Conservation (phyloP, 495 filamentous ascomycete genomes). For the Aspergillus indologenus region DNA sequence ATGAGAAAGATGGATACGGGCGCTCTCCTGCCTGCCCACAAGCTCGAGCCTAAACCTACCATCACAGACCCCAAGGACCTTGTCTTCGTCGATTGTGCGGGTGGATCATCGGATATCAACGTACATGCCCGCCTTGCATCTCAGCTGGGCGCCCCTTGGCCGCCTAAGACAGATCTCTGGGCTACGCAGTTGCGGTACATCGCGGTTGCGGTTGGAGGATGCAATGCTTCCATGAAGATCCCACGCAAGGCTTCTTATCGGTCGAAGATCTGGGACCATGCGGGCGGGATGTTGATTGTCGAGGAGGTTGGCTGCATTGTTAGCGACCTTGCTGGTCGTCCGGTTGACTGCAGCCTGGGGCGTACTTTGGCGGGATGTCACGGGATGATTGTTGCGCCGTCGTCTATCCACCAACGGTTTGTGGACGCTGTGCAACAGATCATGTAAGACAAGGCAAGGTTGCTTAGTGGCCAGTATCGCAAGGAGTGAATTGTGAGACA, state of each 20-base stretch:
- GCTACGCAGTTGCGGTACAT: constrained; percentile 65
- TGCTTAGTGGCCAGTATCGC: background rate
- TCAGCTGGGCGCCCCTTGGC: constrained; percentile 45
- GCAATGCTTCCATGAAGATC: constrained; percentile 61
- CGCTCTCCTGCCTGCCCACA: constrained; percentile 33
- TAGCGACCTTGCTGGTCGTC: constrained; percentile 55
- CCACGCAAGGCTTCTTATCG: constrained; percentile 48
- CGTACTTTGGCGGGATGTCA: constrained; percentile 38
- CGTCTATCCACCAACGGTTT: constrained; percentile 34
- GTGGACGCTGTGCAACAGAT: constrained; percentile 37
- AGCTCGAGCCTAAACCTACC: constrained; percentile 29
- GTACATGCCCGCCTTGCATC: constrained; percentile 48
- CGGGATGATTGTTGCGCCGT: constrained; percentile 46
- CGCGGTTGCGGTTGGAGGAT: constrained; percentile 55
- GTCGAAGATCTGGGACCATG: constrained; percentile 72
- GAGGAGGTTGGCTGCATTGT: constrained; percentile 62
- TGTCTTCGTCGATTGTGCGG: constrained; percentile 48
- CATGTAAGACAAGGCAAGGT: constrained; percentile 6
- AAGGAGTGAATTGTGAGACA: background rate
- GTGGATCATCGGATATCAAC: constrained; percentile 41
- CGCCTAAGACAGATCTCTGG: constrained; percentile 53
- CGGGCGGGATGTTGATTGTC: constrained; percentile 64
- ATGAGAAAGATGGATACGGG: constrained; percentile 44
- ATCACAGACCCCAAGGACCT: constrained; percentile 35
- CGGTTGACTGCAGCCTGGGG: constrained; percentile 41